Evolutionary conservation across 768 basidiomycete species (phyloP), one percentile per base, ranked within the genome.

Genomic region (Russula brevipes): DNA sequence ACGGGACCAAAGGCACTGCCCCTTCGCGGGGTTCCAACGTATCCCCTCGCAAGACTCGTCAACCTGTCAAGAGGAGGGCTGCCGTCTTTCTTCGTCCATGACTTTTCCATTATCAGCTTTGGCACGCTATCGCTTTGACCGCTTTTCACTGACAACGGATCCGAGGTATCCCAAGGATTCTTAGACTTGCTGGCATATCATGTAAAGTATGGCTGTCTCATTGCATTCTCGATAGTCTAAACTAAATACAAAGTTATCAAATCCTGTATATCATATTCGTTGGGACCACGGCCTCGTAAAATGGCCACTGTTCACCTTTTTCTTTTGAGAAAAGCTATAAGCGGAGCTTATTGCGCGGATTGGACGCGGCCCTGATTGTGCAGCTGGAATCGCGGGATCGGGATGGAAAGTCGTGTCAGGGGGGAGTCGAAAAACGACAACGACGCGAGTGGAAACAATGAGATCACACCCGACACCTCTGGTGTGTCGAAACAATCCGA

Each of bases 201-300:
- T 64, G 63, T 64, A 64, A 60, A 60, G 19, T 64, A 60, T 60
- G 47, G 24, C 24, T 12, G 35, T 56, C 47, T 51, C 63, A 38
- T 54, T 41, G 42, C 54, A 60, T 19, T 52, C 16, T 30, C 41
- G 16, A 30, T 53, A 45, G 36, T 39, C 7, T 7, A 38, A 49
- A 59, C 7, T 7, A 38, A 49, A 59, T 64, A 45, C 52, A 64
- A 38, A 44, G 14, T 51, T 50, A 54, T 41, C 30, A 9, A 33
- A 46, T 47, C 24, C 33, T 24, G 24, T 30, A 45, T 53, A 7
- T 36, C 14, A 46, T 60, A 35, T 35, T n/a, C 35, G 33, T 59
- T 49, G 24, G 41, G 17, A 51, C n/a, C 12, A 6, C 5, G 17
- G 19, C 16, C 51, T 12, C 10, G 38, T 54, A 16, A 39, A 19